These are phyloP conservation scores for Rhynchosporium graminicola DNA, from an alignment of 2,329 filamentous ascomycete species.

Conservation along the genomic window DNA sequence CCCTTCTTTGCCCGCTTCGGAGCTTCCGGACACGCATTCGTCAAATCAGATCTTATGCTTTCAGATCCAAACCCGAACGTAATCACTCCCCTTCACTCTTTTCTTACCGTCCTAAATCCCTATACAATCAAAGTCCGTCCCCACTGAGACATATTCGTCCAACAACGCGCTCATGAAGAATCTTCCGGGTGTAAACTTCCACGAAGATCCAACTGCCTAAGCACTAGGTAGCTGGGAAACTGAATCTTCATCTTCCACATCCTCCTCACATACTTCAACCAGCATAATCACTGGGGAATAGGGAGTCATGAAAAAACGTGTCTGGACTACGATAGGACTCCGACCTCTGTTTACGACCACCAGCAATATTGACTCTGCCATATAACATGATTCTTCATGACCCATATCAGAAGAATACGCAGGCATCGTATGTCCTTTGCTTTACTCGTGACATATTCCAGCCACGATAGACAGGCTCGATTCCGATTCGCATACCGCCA, in stretches of 20 bases:
- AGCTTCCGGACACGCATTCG: constrained; percentile 29
- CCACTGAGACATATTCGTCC: background rate
- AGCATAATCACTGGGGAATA: background rate
- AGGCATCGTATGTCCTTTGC: background rate
- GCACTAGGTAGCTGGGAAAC: too few species aligned
- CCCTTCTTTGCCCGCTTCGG: constrained; percentile 32
- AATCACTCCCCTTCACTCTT: too few species aligned
- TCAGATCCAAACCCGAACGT: constrained; percentile 27
- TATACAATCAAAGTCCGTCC: background rate
- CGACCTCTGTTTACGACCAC: background rate
- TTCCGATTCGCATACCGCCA: constrained; percentile 30
- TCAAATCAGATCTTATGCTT: constrained; percentile 31
- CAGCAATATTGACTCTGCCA: background rate
- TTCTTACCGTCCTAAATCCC: too few species aligned
- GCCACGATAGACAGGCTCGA: constrained; percentile 24
- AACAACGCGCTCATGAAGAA: constrained; percentile 13
- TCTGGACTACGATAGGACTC: background rate
- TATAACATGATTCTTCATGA: constrained; percentile 19
- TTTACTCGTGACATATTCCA: constrained; percentile 21
- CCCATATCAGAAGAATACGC: constrained; percentile 27
- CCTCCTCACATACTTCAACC: too few species aligned
- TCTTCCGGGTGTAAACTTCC: constrained; percentile 1
- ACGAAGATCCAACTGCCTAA: background rate
- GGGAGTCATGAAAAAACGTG: background rate
- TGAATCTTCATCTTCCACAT: background rate